Evolutionary conservation across 108 stramenopile genomes (phyloP).

Genomic region (Skeletonema potamos): DNA sequence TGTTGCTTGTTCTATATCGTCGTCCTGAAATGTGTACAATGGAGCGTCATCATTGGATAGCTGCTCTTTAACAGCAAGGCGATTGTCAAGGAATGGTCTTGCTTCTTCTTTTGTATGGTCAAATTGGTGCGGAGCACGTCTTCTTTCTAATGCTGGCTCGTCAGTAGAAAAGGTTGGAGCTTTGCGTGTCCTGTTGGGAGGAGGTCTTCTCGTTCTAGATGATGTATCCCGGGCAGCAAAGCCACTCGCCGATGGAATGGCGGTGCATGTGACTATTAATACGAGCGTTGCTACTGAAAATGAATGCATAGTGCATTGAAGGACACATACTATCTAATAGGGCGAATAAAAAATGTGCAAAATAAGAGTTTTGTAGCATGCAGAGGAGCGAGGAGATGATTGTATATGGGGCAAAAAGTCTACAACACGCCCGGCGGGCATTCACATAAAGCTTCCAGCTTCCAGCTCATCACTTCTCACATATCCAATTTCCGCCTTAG

Average conservation of each 20-base stretch:
- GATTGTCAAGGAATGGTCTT: constrained; percentile 40
- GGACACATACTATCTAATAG: no score
- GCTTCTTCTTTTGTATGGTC: constrained; percentile 49
- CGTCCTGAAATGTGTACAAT: constrained; percentile 25
- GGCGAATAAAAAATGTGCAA: no score
- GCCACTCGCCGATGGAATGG: background rate
- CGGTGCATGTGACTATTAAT: background rate
- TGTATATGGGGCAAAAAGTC: no score
- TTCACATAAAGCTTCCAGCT: background rate
- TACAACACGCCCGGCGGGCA: no score
- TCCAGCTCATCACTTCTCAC: background rate
- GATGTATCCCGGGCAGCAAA: background rate
- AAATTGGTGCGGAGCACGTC: constrained; percentile 50
- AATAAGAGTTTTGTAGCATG: no score
- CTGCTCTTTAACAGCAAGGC: constrained; percentile 14
- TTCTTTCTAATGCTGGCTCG: background rate
- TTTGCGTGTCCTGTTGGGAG: background rate
- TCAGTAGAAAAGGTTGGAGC: background rate
- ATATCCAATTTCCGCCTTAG: background rate
- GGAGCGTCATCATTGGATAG: constrained; percentile 49
- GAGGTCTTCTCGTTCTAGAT: background rate
- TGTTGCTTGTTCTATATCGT: constrained; percentile 8
- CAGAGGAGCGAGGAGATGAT: no score
- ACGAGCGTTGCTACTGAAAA: background rate
- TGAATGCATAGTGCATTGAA: background rate